Percentiles rank a stretch among this genome's conserved stretches.
phyloP scores from a whole-genome alignment of 2,329 filamentous ascomycete genomes.

The Xylaria sp. region DNA sequence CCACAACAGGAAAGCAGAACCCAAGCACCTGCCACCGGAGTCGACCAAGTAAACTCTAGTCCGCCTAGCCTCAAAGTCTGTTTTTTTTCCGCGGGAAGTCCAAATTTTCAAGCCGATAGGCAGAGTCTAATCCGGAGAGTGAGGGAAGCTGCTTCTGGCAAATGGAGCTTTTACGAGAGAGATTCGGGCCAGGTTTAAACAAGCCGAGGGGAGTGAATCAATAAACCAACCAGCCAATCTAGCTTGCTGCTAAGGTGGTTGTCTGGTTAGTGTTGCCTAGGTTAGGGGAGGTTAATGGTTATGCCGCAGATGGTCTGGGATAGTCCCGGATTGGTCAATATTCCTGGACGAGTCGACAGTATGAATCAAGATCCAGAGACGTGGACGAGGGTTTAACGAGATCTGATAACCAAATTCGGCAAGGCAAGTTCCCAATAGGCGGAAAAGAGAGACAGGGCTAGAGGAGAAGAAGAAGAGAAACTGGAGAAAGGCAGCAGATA shows the following conservation, averaged over 20 bases:
- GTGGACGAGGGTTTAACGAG: constrained; percentile 5
- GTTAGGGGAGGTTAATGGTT: neutral
- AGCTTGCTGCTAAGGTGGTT: neutral
- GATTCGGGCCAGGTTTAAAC: neutral
- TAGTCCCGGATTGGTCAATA: neutral
- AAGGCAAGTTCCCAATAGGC: neutral
- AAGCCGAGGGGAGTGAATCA: neutral
- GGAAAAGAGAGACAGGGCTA: constrained; percentile 13
- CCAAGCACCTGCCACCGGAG: too few species aligned
- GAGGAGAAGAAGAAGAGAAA: neutral
- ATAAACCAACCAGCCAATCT: neutral
- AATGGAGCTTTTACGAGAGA: too few species aligned
- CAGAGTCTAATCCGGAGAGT: too few species aligned
- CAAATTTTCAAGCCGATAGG: too few species aligned
- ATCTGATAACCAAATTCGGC: neutral
- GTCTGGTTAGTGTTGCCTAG: neutral
- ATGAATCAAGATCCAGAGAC: neutral
- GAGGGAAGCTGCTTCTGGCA: too few species aligned
- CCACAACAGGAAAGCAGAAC: too few species aligned
- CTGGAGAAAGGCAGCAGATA: too few species aligned
- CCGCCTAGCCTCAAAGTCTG: neutral
- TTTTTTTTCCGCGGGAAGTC: neutral
- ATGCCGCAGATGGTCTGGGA: neutral
- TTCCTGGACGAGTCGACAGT: neutral
- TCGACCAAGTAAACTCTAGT: neutral